phyloP scores from a whole-genome alignment of 2,329 filamentous ascomycete species.

The Diplodia intermedia region DNA sequence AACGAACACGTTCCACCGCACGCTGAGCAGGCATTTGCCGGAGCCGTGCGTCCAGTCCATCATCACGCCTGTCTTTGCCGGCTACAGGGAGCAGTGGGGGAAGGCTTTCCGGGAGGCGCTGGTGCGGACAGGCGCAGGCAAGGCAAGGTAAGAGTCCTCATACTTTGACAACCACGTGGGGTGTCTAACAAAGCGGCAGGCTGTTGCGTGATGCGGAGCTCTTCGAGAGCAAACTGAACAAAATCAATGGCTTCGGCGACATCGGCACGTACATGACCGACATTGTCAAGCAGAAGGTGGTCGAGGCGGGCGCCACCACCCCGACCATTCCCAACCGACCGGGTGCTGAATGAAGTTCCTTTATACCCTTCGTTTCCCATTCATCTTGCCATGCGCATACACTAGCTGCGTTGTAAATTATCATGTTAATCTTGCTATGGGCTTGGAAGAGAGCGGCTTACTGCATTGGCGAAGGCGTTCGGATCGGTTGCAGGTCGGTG shows the following conservation, averaged over 20 bases:
- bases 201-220: constrained; percentile 78
- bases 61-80: constrained; percentile 83
- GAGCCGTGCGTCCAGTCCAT: constrained; percentile 80
- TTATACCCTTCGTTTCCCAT: constrained; percentile 4
- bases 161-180: constrained; percentile 30
- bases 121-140: constrained; percentile 71
- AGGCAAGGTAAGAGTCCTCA: constrained; percentile 67
- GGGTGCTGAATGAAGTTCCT: constrained; percentile 22
- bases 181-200: constrained; percentile 53
- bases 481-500: background rate
- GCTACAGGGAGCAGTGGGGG: constrained; percentile 80
- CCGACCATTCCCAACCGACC: constrained; percentile 5
- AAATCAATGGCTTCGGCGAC: constrained; percentile 79
- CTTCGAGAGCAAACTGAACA: constrained; percentile 73
- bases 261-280: constrained; percentile 72
- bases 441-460: constrained; percentile 8
- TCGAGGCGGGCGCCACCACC: constrained; percentile 27
- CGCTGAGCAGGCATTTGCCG: constrained; percentile 80
- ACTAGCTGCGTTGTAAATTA: constrained; percentile 8
- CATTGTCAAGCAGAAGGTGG: constrained; percentile 66
- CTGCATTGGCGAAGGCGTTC: constrained; percentile 31
- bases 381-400: background rate
- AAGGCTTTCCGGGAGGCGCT: constrained; percentile 70
- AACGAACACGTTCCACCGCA: constrained; percentile 82
- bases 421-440: constrained; percentile 8